Evolutionary conservation across 2,329 filamentous ascomycete genomes (phyloP).

Genomic region (Rutstroemia sydowiana): DNA sequence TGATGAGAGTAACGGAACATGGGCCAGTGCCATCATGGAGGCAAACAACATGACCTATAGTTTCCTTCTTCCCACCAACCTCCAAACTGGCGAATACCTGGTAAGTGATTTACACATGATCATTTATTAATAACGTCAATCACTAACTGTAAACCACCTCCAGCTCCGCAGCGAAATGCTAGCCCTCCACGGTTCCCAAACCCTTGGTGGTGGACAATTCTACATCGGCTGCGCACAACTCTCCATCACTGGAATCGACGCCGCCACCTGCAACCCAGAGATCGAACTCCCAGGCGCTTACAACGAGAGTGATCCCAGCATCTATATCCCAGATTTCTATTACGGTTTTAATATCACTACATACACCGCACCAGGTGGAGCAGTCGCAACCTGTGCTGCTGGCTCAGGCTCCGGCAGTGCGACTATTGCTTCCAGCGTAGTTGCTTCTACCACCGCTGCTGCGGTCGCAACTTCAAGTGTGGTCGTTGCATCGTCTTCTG

Average conservation of each 20-base stretch:
- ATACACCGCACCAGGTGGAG: slow-evolving; percentile 20
- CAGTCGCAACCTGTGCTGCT: slow-evolving; percentile 13
- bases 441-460: background rate
- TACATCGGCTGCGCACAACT: slow-evolving; percentile 25
- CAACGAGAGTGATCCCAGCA: slow-evolving; percentile 16
- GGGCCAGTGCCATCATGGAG: slow-evolving; percentile 27
- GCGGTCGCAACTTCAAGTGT: background rate
- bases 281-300: slow-evolving; percentile 22
- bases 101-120: too few relatives aligned
- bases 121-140: background rate
- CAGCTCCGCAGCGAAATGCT: slow-evolving; percentile 23
- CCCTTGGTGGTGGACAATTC: slow-evolving; percentile 19
- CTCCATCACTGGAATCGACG: slow-evolving; percentile 18
- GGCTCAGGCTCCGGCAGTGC: background rate
- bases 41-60: slow-evolving; percentile 23
- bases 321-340: slow-evolving; percentile 23
- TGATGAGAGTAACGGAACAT: slow-evolving; percentile 24
- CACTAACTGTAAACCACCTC: background rate
- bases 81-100: slow-evolving; percentile 23
- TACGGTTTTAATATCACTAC: slow-evolving; percentile 17
- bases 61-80: slow-evolving; percentile 20
- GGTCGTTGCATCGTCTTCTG: background rate
- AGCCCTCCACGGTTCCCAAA: slow-evolving; percentile 21
- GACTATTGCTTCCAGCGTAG: background rate
- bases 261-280: slow-evolving; percentile 14